Base-by-base conservation (phyloP, 1,284 basidiomycete species). In the Somion occarium region DNA sequence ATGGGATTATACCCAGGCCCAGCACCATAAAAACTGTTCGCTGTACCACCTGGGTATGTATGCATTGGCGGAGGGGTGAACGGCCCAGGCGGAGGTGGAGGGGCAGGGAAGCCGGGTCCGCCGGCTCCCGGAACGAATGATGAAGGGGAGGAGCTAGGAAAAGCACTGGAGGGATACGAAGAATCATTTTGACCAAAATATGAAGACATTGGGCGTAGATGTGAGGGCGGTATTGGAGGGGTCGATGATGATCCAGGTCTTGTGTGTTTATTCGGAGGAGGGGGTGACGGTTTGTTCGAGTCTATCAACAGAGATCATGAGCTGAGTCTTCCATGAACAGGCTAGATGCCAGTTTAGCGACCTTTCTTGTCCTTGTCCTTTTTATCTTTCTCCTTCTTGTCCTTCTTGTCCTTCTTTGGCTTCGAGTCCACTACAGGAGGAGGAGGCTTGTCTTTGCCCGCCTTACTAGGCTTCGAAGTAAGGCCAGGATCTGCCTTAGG, bases 401-500 rank as follows among this genome's bases (percentile, higher is more conserved):
- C 53, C 46, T 58, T 59, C n/a, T 47, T 47, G 44, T 43, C 45
- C 22, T 48, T 53, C 38, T 50, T 50, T 34, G 24, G 19, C 44
- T 47, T 41, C 27, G 56, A 27, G 37, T 52, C 43, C 25, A 22
- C 20, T 12, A 37, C 43, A 42, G 49, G 44, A 18, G 46, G 9
- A 26, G 37, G 42, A 2, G 52, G 37, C n/a, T 53, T 19, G 12
- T 57, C 44, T 4, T 49, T 24, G 48, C 25, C 41, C 12, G 44
- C 22, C 18, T 55, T 51, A 3, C 47, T 26, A 2, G 48, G 38
- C 50, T 41, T 44, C 9, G 48, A 38, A 3, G 53, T 26, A 23
- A 47, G 43, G 15, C 24, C 41, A 3, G 42, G 45, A 13, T 58
- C 51, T 11, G 56, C 48, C 37, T 63, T 76, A 1, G 88, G 88